Base-by-base conservation (phyloP, 106 monocot species). In the Triglochin maritima region DNA sequence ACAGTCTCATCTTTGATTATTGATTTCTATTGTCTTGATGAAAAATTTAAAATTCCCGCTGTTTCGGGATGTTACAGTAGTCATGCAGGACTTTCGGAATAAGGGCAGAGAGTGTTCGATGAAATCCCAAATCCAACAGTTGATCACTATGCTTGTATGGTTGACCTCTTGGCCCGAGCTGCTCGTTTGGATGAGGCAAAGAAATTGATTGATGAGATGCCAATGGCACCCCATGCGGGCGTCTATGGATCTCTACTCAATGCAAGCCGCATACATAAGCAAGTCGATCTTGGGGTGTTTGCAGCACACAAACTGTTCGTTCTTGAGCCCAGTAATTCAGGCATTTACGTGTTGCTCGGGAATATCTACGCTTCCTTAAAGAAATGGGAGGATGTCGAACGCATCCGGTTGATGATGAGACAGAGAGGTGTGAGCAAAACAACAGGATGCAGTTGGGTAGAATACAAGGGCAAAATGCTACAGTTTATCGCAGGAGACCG, bases 241-340 rank as follows among this genome's bases (percentile, higher is more conserved):
- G 69, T 81, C 29, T 81, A 77, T 57, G 81, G 81, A 6, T 73
- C 81, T 13, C 77, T 81, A 17, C 77, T 81, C 43, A 69, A 77
- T 46, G 81, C 81, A 3, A 65, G 81, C 56, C 69, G 69, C 6
- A 56, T 70, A 3, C 69, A 78, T 53, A 59, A 52, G 47, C 53
- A 53, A 7, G 64, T 81, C 3, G 77, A 81, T 52, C n/a, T 78
- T 6, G 81, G 64, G 1, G 77, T 74, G 49, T 49, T 73, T 51
- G 81, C 77, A 3, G 81, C 81, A 4, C 46, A 50, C 6, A 72
- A 78, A 70, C 73, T 81, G 11, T 81, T 81, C 46, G 51, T 9
- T 12, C 77, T 81, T 9, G 81, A 81, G 69, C 77, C 73, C 15
- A 70, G 57, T 10, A 77, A 81, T 50, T 58, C 74, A 10, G 81